Evolutionary conservation across 1,284 basidiomycete species (phyloP).

Genomic region (Takashimella tepidaria): DNA sequence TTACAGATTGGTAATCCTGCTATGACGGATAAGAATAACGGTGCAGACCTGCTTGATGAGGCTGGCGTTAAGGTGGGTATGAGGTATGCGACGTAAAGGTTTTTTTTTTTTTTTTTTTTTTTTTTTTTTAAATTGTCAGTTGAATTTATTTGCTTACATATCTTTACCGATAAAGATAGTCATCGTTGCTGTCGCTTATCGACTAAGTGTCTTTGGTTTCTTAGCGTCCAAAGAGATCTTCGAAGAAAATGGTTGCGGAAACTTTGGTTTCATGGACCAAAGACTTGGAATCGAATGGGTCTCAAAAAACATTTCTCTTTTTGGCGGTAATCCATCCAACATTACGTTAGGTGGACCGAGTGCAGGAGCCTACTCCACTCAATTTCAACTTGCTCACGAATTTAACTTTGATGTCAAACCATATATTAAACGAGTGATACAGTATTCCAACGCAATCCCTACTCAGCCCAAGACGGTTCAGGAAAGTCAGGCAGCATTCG

Average conservation of each 20-base stretch:
- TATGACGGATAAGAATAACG: conserved; percentile 22
- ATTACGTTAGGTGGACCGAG: conserved; percentile 38
- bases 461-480: conserved; percentile 24
- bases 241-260: conserved; percentile 22
- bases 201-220: conserved; percentile 21
- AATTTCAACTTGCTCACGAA: conserved; percentile 39
- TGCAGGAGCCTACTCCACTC: conserved; percentile 37
- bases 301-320: conserved; percentile 24
- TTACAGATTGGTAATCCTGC: conserved; percentile 24
- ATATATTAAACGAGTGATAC: conserved; percentile 18
- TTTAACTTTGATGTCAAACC: conserved; percentile 13
- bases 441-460: conserved; percentile 26
- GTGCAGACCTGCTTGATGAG: conserved; percentile 6
- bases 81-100: too few species aligned
- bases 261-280: conserved; percentile 29
- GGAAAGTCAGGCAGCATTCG: conserved; percentile 23
- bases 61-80: conserved; percentile 5
- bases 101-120: too few species aligned
- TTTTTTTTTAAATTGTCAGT: too few species aligned
- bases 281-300: conserved; percentile 32
- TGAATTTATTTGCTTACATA: too few species aligned
- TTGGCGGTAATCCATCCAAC: conserved; percentile 32
- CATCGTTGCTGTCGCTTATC: conserved; percentile 20
- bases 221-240: conserved; percentile 17
- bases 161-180: conserved; percentile 10